Base-by-base conservation (phyloP, 495 filamentous ascomycete species). In the Copromyces sp. region DNA sequence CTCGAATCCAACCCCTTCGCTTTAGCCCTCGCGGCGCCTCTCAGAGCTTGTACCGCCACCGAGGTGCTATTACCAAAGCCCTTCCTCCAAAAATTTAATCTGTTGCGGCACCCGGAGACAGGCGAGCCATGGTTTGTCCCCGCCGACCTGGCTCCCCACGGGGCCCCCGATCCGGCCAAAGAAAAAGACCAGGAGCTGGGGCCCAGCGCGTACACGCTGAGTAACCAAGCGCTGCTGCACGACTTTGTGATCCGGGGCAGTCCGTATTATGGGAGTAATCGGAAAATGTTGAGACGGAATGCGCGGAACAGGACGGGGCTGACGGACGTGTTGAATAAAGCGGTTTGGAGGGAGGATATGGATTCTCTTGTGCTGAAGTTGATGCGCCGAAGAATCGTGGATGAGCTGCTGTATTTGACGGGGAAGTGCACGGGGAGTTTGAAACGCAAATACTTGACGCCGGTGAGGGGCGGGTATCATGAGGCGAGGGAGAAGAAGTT, bases 341-440 rank as follows among this genome's bases (percentile, higher is more conserved):
- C 75, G 6, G 75, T 86, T 4, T 95, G 91, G 91, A 87, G 90
- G 17, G 45, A 82, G 41, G 90, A 94, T 75, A 93, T 94, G 90
- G 84, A 86, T n/a, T 78, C 79, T 0, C 87, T 90, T 61, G 72
- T 93, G 3, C 80, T 91, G 0, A 78, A 81, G 8, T 70, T 85
- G 39, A 84, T 92, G 83, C 82, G 88, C 3, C 76, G 80, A 16
- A 78, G 84, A 3, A 81, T 87, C 12, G 72, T 84, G 1, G 84
- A 87, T 69, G 74, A 79, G 4, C 71, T 86, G 5, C 20, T 82
- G 16, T 74, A 81, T 68, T 72, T 81, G 47, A 77, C 80, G 3
- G 69, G 38, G 0, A 70, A 80, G 29, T 29, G 29, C 12, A 65
- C 29, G 53, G 53, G 53, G 53, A 35, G 53, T 17, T 65, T 65